Conservation (phyloP, 108 stramenopile species). For the Aureococcus anophagefferens region DNA sequence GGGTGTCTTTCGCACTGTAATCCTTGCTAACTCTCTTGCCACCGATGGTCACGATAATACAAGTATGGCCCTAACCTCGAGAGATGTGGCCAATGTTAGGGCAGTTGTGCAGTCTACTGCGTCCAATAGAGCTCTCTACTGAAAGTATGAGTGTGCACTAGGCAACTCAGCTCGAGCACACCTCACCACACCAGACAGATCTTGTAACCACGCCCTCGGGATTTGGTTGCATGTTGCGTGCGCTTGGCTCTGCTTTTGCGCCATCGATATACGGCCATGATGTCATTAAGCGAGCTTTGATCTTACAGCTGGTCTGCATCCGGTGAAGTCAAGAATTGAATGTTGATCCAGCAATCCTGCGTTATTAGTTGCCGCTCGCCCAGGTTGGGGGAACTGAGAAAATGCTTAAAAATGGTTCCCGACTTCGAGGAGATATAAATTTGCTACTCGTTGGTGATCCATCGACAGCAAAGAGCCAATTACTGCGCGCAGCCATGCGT, state of each 20-base stretch:
- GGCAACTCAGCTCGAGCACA: too few species aligned
- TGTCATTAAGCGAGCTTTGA: conserved; percentile 89
- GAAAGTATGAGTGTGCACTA: too few species aligned
- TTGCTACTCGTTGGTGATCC: conserved; percentile 94
- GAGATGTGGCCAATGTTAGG: conserved; percentile 30
- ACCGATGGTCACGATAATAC: conserved; percentile 75
- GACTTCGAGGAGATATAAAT: conserved; percentile 97
- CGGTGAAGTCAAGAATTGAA: too few species aligned
- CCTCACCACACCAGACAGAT: neutral
- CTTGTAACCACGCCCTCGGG: neutral
- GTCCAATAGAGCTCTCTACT: too few species aligned
- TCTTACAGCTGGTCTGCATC: conserved; percentile 71
- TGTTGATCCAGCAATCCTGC: too few species aligned
- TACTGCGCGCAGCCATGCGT: conserved; percentile 85
- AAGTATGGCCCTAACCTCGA: conserved; percentile 56
- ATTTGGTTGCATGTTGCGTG: neutral
- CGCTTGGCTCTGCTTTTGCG: conserved; percentile 70
- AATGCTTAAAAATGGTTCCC: conserved; percentile 92
- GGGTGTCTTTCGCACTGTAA: conserved; percentile 84
- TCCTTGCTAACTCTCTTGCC: conserved; percentile 86
- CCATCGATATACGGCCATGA: conserved; percentile 96
- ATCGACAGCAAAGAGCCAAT: conserved; percentile 88
- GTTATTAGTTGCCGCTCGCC: too few species aligned
- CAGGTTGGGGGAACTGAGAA: too few species aligned
- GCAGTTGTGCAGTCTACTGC: neutral